These are phyloP conservation scores for Solanum medicagineum DNA, from an alignment of 257 asterid species.

Conservation along the genomic window DNA sequence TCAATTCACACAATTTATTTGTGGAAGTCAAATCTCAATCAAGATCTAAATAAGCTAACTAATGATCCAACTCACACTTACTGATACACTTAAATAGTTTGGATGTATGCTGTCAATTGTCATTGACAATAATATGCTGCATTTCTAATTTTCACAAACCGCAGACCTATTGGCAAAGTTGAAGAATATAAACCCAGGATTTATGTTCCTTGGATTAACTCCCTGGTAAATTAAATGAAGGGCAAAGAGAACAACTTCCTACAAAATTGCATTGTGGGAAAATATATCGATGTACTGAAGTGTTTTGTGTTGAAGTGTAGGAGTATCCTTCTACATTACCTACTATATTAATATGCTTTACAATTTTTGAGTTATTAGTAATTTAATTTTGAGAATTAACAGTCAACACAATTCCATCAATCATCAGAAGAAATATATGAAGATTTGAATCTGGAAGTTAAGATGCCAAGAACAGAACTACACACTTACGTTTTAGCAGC, in stretches of 20 bases:
- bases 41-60: not conserved
- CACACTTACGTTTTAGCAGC: constrained; percentile 90
- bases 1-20: not conserved
- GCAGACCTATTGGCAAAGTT: not conserved
- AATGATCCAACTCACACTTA: not conserved
- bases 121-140: not conserved
- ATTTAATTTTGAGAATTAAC: not conserved
- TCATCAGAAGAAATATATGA: not conserved
- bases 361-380: not conserved
- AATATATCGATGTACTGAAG: not conserved
- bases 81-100: not conserved
- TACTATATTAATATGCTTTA: not conserved
- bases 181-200: not conserved
- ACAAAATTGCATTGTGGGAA: not conserved
- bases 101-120: not conserved
- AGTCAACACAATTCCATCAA: not conserved
- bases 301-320: not conserved
- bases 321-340: not conserved
- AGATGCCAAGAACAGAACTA: not conserved
- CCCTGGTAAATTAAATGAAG: not conserved
- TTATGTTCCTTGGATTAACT: not conserved
- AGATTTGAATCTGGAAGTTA: not conserved
- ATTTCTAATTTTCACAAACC: not conserved
- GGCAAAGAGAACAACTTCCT: not conserved
- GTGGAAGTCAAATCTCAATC: not conserved